These are phyloP conservation scores for Sinapis alba DNA, from an alignment of 441 rosid genomes.

Conservation along the genomic window DNA sequence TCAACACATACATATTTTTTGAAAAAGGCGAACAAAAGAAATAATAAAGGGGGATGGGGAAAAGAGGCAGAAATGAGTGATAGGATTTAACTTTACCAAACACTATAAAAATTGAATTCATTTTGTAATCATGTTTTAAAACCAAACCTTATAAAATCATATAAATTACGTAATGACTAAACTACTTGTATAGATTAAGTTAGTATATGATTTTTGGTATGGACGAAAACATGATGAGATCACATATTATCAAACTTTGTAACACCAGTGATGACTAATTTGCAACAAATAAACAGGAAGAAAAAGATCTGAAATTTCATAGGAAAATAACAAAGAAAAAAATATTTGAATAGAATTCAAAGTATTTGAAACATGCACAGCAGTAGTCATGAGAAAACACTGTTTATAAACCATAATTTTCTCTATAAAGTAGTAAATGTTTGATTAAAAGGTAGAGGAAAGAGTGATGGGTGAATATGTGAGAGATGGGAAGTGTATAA, in stretches of 20 bases:
- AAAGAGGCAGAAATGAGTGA: constrained; percentile 24
- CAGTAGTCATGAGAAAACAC: constrained; percentile 18
- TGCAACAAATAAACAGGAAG: constrained; percentile 6
- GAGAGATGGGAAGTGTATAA: constrained; percentile 29
- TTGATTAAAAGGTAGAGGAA: not conserved
- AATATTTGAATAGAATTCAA: not conserved
- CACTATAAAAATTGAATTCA: not conserved
- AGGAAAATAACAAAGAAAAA: not conserved
- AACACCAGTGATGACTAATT: not conserved
- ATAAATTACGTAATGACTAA: not conserved
- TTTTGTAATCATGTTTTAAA: not conserved
- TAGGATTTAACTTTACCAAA: constrained; percentile 19
- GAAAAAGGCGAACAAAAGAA: not conserved
- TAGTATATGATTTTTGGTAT: not conserved
- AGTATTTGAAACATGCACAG: not conserved
- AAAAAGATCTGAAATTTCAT: not conserved
- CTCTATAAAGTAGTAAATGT: constrained; percentile 14
- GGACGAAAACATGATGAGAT: constrained; percentile 5
- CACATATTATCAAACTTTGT: constrained; percentile 3
- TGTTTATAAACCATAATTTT: constrained; percentile 10
- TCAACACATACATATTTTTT: not conserved
- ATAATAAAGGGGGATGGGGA: constrained; percentile 10
- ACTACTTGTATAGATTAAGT: not conserved
- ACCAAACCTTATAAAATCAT: not conserved
- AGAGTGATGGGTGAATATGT: constrained; percentile 35